Conservation (phyloP, 2,329 filamentous ascomycete genomes). For the Alternaria gansuensis region DNA sequence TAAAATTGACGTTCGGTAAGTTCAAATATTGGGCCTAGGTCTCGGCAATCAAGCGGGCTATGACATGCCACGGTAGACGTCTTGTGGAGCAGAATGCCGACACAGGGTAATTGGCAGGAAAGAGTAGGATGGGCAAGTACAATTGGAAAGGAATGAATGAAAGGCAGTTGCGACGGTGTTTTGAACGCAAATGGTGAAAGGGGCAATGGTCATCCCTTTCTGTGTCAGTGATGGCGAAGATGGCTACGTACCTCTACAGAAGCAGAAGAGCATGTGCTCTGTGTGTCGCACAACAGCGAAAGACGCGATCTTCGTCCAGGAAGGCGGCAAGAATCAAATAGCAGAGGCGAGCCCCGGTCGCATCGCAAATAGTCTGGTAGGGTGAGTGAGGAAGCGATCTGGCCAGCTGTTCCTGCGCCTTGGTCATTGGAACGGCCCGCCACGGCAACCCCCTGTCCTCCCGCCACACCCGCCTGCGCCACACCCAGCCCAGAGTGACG, state of each 20-base stretch:
- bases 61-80: slow-evolving; percentile 7
- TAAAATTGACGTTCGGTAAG: slow-evolving; percentile 13
- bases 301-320: slow-evolving; percentile 14
- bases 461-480: slow-evolving; percentile 19
- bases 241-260: slow-evolving; percentile 48
- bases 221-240: slow-evolving; percentile 17
- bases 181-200: slow-evolving; percentile 14
- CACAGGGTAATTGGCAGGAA: slow-evolving; percentile 2
- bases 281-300: slow-evolving; percentile 18
- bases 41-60: slow-evolving; percentile 20
- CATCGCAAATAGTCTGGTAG: slow-evolving; percentile 32
- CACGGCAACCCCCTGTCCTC: slow-evolving; percentile 19
- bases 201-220: slow-evolving; percentile 38
- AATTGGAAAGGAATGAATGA: neutral
- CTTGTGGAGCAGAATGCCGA: slow-evolving; percentile 11
- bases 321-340: slow-evolving; percentile 32
- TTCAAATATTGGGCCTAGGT: slow-evolving; percentile 18
- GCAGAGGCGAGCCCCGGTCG: slow-evolving; percentile 33
- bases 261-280: slow-evolving; percentile 32
- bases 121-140: neutral
- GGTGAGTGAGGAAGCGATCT: slow-evolving; percentile 23
- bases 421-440: slow-evolving; percentile 20
- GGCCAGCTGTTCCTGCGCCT: slow-evolving; percentile 44
- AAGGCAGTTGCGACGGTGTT: slow-evolving; percentile 11
- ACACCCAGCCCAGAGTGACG: slow-evolving; percentile 14